phyloP scores from a whole-genome alignment of 164 flowering plant genomes.

The Tetrastigma voinierianum region DNA sequence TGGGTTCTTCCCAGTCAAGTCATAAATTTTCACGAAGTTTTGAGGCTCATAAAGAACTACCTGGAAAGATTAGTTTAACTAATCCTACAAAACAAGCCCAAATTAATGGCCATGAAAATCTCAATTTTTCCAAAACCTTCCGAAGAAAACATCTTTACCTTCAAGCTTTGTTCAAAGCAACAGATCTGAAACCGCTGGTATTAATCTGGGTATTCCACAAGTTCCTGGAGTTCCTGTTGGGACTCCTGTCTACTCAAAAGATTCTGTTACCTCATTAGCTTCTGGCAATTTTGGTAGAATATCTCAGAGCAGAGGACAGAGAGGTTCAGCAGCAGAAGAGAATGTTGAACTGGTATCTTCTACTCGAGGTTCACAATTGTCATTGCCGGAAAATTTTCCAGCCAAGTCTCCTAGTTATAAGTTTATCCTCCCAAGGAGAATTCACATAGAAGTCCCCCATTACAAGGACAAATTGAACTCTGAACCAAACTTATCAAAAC shows the following conservation, averaged over 20 bases:
- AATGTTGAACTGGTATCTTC: slow-evolving; percentile 38
- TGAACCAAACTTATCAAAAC: slow-evolving; percentile 54
- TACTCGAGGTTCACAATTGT: slow-evolving; percentile 32
- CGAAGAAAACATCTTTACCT: no score
- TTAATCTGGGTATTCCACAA: slow-evolving; percentile 6
- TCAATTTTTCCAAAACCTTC: no score
- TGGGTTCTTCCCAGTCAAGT: no score
- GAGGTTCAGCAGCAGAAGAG: slow-evolving; percentile 19
- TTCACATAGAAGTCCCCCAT: slow-evolving; percentile 17
- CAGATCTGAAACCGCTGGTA: slow-evolving; percentile 15
- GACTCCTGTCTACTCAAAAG: slow-evolving; percentile 19
- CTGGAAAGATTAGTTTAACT: no score
- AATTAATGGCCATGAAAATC: no score
- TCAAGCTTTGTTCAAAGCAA: slow-evolving; percentile 12
- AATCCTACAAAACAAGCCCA: no score
- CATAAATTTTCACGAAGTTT: no score
- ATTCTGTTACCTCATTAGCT: slow-evolving; percentile 18
- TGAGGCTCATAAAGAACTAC: no score
- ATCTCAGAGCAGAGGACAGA: slow-evolving; percentile 25
- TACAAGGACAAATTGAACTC: slow-evolving; percentile 23
- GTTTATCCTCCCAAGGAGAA: slow-evolving; percentile 24
- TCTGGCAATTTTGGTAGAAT: slow-evolving; percentile 19
- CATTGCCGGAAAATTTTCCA: slow-evolving; percentile 23
- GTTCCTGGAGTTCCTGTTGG: slow-evolving; percentile 21
- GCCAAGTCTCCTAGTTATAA: slow-evolving; percentile 26